Conservation (phyloP, 2,329 filamentous ascomycete genomes). For the Botrytis paeoniae region DNA sequence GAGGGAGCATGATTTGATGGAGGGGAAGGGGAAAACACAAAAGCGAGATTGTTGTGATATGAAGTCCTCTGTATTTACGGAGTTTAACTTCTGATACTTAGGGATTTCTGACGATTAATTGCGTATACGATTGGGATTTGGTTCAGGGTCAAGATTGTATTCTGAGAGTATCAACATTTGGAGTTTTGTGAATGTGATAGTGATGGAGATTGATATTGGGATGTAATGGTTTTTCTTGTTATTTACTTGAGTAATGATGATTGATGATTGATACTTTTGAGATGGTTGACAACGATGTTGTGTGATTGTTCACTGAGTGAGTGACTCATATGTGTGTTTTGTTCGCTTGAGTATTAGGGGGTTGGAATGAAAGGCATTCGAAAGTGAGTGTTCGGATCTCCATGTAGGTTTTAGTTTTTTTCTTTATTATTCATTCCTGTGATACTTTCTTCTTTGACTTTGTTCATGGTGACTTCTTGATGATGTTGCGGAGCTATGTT, state of each 20-base stretch:
- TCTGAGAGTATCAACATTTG: accelerated
- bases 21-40: not conserved
- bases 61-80: too few species aligned
- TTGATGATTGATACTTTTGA: not conserved
- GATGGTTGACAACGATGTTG: not conserved
- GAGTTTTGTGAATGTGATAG: not conserved
- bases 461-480: too few species aligned
- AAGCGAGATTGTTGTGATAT: not conserved
- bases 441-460: too few species aligned
- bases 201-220: not conserved
- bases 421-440: too few species aligned
- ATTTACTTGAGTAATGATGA: not conserved
- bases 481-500: too few species aligned
- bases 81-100: too few species aligned
- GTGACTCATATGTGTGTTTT: not conserved
- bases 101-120: not conserved
- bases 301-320: not conserved
- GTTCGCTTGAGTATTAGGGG: not conserved
- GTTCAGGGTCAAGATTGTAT: not conserved
- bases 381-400: not conserved
- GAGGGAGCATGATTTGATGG: too few species aligned
- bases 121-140: not conserved
- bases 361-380: not conserved
- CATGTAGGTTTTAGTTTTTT: too few species aligned
- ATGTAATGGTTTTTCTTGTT: not conserved